Percentiles rank a stretch among this genome's conserved stretches.
Conservation (phyloP, 495 filamentous ascomycete genomes). For the Acidiella bohemica region DNA sequence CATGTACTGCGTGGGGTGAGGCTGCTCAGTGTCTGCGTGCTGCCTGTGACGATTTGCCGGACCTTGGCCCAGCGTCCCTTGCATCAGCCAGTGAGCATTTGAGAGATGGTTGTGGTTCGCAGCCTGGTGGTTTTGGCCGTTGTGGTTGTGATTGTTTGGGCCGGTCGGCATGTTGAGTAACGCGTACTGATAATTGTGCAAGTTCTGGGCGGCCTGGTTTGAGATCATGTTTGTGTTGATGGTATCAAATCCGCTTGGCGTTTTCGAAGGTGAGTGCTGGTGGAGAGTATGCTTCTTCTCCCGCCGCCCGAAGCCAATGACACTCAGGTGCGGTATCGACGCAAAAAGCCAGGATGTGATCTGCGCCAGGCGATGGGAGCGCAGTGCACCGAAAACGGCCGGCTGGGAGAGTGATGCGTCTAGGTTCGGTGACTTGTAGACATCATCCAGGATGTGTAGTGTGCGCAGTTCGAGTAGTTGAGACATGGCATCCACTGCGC, state of each 20-base stretch:
- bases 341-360: not conserved
- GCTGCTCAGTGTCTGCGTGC: not conserved
- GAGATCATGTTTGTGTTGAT: no score
- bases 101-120: no score
- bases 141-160: no score
- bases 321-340: not conserved
- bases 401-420: not conserved
- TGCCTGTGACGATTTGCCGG: not conserved
- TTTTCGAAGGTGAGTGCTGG: not conserved
- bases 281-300: not conserved
- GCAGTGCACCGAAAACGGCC: not conserved
- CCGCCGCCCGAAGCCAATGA: not conserved
- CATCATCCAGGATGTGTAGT: not conserved
- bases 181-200: no score
- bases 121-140: no score
- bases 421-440: not conserved
- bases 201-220: no score
- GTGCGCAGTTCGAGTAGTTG: not conserved
- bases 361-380: not conserved
- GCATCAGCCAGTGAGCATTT: no score
- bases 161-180: no score
- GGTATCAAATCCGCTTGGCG: no score
- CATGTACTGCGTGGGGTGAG: not conserved
- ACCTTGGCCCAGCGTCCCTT: not conserved
- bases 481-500: no score